A percentile compares a stretch with the other conserved stretches of the same genome.
These are phyloP conservation scores for Salix brachista DNA, from an alignment of 345 rosid species.

Conservation along the genomic window DNA sequence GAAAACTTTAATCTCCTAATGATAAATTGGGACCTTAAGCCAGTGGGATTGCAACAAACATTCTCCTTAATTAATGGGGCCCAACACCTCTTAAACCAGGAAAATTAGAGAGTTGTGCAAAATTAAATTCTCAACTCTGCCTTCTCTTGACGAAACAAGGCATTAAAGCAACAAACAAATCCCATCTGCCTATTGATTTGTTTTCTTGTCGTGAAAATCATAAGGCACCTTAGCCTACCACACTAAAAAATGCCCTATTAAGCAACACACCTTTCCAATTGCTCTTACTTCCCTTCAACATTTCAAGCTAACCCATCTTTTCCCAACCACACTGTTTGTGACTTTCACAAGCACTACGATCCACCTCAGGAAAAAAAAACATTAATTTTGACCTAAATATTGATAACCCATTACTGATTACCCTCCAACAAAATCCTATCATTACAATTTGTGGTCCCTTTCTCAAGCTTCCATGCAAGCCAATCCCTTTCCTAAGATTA, in stretches of 20 bases:
- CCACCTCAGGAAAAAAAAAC: not conserved
- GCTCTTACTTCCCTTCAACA: not conserved
- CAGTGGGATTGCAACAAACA: not conserved
- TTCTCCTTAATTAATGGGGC: not conserved
- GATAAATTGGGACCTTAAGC: not conserved
- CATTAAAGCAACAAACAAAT: not conserved
- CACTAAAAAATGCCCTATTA: not conserved
- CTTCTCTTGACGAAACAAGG: not conserved
- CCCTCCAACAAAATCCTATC: not conserved
- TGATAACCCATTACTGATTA: not conserved
- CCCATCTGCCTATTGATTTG: not conserved
- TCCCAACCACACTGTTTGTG: slow-evolving; percentile 1
- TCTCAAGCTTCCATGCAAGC: not conserved
- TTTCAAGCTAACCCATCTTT: slow-evolving; percentile 5
- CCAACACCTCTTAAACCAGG: not conserved
- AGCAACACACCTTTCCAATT: not conserved
- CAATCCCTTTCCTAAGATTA: not conserved
- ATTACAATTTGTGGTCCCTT: too few species aligned
- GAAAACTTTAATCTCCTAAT: too few species aligned
- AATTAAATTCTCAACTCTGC: not conserved
- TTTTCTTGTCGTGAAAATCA: not conserved
- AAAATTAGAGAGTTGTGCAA: not conserved
- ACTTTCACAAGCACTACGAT: not conserved
- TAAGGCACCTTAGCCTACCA: not conserved
- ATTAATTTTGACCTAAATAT: not conserved